Evolutionary conservation across 1,139 yeast genomes (phyloP), one percentile per base, ranked within the genome.

Genomic region (Diutina catenulata): DNA sequence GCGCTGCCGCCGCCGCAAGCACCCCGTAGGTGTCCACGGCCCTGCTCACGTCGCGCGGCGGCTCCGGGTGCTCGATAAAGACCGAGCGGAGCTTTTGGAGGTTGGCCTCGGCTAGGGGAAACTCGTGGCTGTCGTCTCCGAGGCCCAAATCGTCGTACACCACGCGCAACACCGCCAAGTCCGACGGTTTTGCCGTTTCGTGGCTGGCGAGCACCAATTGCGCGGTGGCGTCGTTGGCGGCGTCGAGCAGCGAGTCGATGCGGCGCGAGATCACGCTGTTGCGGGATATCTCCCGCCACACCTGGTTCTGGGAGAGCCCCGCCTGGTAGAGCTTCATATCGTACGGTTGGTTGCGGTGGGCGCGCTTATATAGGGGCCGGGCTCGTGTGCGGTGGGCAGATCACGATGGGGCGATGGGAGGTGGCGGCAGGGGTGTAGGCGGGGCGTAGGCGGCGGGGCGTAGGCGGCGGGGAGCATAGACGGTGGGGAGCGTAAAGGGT

Each of bases 231-330:
- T n/a, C 11, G 18, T 24, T 31, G n/a, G 14, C 9, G 13, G n/a
- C 16, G 8, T 21, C 21, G 13, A 31, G 35, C 14, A 25, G 25
- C 6, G 24, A 7, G 10, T 31, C 15, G 9, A 31, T 15, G n/a
- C 35, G 24, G 18, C 14, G 13, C 18, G 15, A 21, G 25, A 31
- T 19, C n/a, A 31, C 25, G n/a, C 35, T 31, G 14, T 31, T 31
- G 22, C 25, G 25, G 14, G 20, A n/a, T 24, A 31, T 31, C 3
- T 31, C 24, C 13, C 21, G 24, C 16, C 23, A 9, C n/a, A 31
- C 21, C 25, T 19, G 35, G 7, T 18, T 7, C 16, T 10, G 18
- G 18, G 19, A 14, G n/a, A 31, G 22, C n/a, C 35, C 35, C 19
- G 35, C 25, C 8, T 21, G 16, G n/a, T 21, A 31, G 25, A 18